Evolutionary conservation across 2,329 filamentous ascomycete genomes (phyloP).

Genomic region (Paraphoma chrysanthemicola): DNA sequence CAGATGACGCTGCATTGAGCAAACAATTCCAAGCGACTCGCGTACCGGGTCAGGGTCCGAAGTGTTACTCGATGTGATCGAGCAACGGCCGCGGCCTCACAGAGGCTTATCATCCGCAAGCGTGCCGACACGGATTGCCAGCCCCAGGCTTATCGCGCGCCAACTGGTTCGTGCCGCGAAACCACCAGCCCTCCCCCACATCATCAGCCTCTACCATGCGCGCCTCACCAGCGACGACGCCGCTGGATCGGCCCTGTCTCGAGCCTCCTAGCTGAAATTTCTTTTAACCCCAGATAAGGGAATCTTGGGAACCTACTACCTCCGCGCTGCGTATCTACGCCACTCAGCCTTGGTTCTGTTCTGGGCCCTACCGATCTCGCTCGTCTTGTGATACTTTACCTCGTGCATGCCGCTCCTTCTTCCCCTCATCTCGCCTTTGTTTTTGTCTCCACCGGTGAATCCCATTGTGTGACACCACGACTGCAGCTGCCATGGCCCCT

Average conservation of each 20-base stretch:
- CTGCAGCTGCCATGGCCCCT: conserved; percentile 5
- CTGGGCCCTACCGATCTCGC: neutral
- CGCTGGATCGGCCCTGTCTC: neutral
- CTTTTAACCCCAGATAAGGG: neutral
- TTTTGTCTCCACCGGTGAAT: neutral
- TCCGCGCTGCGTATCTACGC: neutral
- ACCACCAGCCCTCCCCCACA: neutral
- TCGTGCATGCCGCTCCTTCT: neutral
- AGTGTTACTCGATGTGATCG: neutral
- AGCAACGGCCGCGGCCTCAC: neutral
- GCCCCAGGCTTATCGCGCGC: neutral
- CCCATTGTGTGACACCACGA: neutral
- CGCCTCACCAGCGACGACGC: neutral
- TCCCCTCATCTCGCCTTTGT: neutral
- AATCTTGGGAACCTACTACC: neutral
- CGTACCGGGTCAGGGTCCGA: neutral
- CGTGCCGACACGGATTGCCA: neutral
- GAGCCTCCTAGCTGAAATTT: neutral
- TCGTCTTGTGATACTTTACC: neutral
- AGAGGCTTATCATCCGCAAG: neutral
- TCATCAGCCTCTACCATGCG: neutral
- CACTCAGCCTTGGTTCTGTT: neutral
- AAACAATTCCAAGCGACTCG: neutral
- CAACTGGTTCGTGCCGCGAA: neutral
- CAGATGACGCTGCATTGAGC: neutral